phyloP scores from a whole-genome alignment of 805 yeast genomes.

The Scheffersomyces amazonensis region DNA sequence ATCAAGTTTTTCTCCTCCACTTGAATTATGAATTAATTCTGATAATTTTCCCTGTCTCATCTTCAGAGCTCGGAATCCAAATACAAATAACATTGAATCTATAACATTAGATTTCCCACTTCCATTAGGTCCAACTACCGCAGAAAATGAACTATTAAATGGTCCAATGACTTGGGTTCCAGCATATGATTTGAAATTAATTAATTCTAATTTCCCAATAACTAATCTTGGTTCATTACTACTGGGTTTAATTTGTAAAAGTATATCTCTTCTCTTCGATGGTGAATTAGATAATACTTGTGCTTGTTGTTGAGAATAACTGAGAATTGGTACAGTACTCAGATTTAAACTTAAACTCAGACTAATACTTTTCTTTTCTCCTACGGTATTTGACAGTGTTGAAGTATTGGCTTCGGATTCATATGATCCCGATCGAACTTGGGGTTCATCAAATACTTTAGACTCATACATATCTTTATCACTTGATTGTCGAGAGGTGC shows the following conservation, averaged over 20 bases:
- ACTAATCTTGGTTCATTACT: constrained; percentile 58
- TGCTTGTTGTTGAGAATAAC: constrained; percentile 28
- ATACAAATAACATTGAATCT: constrained; percentile 92
- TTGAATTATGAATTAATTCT: constrained; percentile 90
- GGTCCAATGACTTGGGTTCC: constrained; percentile 94
- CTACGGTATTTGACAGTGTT: background rate
- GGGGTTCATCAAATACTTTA: background rate
- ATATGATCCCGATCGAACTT: background rate
- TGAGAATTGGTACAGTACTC: constrained; percentile 8
- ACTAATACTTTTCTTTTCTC: background rate
- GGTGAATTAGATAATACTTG: constrained; percentile 21
- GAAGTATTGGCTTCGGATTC: background rate
- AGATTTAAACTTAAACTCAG: background rate
- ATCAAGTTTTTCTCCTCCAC: constrained; percentile 50
- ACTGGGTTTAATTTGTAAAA: constrained; percentile 5
- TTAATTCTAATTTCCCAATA: constrained; percentile 68
- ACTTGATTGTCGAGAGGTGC: background rate
- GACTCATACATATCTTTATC: background rate
- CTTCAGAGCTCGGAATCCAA: constrained; percentile 94
- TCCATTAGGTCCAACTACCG: constrained; percentile 98
- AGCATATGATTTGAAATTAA: constrained; percentile 93
- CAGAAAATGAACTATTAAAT: constrained; percentile 87
- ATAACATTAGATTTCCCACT: constrained; percentile 97
- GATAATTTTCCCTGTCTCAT: constrained; percentile 96
- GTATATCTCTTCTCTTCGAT: constrained; percentile 21